Base-by-base conservation (phyloP, 2,329 filamentous ascomycete species). In the Zymoseptoria crescenta region DNA sequence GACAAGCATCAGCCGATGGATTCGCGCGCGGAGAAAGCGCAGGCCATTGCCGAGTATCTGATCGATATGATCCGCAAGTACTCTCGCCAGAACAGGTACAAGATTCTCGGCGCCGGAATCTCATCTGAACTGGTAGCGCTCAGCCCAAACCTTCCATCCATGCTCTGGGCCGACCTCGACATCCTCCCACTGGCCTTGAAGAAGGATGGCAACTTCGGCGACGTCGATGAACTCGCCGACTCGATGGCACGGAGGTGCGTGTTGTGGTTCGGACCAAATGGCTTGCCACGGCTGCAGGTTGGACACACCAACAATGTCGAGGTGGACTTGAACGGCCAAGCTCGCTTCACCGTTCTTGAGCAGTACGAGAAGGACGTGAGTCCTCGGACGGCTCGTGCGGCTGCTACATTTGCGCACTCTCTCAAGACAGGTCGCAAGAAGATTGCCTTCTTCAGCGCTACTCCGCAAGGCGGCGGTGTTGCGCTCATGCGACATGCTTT, bases 401-500 rank as follows among this genome's bases (percentile, higher is more conserved):
- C 85, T 49, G 76, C 86, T 68, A 78, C 83, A 55, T 90, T 82
- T 65, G 86, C 83, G 53, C 74, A 81, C 41, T 80, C 83, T 28
- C 78, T 91, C 53, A 86, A 86, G 64, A 70, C 79, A 58, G 80
- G 83, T 54, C 85, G 87, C 58, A 81, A 83, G 60, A 87, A 85
- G 69, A 80, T 91, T 66, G 88, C 87, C 1, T 91, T 91, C 74
- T 91, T 92, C 78, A 91, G 87, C 70, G 84, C 84, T 56, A 92
- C 88, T 1, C 88, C 88, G 1, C 88, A 92, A 69, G 88, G 89
- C n/a, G 89, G 89, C 54, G 88, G 89, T 49, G 89, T 93, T 8
- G 88, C 88, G 4, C 77, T 92, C 54, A 93, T 93, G 89, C 81
- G 89, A 27, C 89, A 93, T 72, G 87, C 89, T 9, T 74, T 93